A percentile compares a stretch with the other conserved stretches of the same genome.
Evolutionary conservation across 768 basidiomycete species (phyloP).

Genomic region (Neoboletus magnificus): DNA sequence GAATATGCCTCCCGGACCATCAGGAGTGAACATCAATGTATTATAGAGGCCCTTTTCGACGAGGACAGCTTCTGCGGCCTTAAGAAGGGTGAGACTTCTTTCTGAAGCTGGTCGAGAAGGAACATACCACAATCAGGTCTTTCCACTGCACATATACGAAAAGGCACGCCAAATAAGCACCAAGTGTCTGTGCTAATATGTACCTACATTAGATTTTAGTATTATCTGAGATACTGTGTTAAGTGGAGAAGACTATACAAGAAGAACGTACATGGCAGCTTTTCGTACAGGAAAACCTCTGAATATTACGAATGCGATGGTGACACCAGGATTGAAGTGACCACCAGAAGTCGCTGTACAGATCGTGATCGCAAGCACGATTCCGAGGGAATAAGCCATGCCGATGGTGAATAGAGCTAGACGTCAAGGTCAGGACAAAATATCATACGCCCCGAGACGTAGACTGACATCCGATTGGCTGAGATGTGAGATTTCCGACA

Average conservation of each 20-base stretch:
- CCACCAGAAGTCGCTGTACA: slow-evolving; percentile 55
- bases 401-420: slow-evolving; percentile 57
- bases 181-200: slow-evolving; percentile 62
- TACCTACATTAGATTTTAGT: slow-evolving; percentile 42
- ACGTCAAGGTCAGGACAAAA: neutral
- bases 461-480: slow-evolving; percentile 50
- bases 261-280: slow-evolving; percentile 42
- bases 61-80: slow-evolving; percentile 31
- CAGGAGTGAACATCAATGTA: slow-evolving; percentile 33
- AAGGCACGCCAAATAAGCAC: slow-evolving; percentile 59
- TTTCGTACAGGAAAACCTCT: slow-evolving; percentile 53
- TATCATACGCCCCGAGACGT: neutral
- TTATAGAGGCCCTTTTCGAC: slow-evolving; percentile 27
- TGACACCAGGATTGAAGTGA: slow-evolving; percentile 67
- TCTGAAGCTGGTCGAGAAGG: slow-evolving; percentile 41
- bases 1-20: slow-evolving; percentile 38
- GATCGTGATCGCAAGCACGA: slow-evolving; percentile 53
- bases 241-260: slow-evolving; percentile 9
- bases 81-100: neutral
- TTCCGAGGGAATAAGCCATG: slow-evolving; percentile 54
- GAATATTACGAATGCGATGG: slow-evolving; percentile 49
- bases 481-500: slow-evolving; percentile 44
- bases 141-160: slow-evolving; percentile 63
- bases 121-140: slow-evolving; percentile 44
- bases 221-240: neutral